Evolutionary conservation across 306 rosid genomes (phyloP), one percentile per base, ranked within the genome.

Genomic region (Cicer chorassanicum): DNA sequence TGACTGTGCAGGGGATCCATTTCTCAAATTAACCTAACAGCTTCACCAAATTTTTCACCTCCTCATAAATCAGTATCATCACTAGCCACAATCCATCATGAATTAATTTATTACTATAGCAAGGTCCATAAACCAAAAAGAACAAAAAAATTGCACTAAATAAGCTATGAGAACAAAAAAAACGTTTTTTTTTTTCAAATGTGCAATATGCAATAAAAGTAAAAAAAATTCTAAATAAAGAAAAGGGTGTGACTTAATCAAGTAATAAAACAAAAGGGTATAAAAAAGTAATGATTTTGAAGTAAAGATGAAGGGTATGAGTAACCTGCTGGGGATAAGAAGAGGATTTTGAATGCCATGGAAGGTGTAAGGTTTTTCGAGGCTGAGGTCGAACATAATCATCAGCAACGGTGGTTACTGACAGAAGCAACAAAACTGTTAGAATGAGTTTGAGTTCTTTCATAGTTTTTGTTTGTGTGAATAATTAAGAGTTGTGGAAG

Each of bases 291-390:
- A 11, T 13, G 39, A 72, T 76, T 65, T 76, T 64, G 48, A 16
- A 38, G 21, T n/a, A 65, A 55, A 60, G 1, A 14, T 0, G 42
- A 55, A 65, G 73, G 19, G 9, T 3, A 38, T 50, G 42, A 80
- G 59, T 39, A 34, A 89, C 98, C 97, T 93, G 98, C 40, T 88
- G 92, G 6, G 98, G 96, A 29, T 73, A 77, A 74, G 89, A 88
- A 65, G 92, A 54, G 14, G 81, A 45, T 50, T 81, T 83, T 7
- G 40, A 70, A 55, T 48, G 34, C 91, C 90, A 83, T 72, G 94
- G 89, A 53, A 93, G 81, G 2, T 82, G 84, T 9, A 93, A 87
- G 34, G 88, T 70, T 81, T 88, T 57, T 9, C 97, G 90, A n/a
- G 96, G 96, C 56, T 15, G 85, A 40, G 98, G 98, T 49, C 97